Conservation (phyloP, 768 basidiomycete genomes). For the Pisolithus albus region DNA sequence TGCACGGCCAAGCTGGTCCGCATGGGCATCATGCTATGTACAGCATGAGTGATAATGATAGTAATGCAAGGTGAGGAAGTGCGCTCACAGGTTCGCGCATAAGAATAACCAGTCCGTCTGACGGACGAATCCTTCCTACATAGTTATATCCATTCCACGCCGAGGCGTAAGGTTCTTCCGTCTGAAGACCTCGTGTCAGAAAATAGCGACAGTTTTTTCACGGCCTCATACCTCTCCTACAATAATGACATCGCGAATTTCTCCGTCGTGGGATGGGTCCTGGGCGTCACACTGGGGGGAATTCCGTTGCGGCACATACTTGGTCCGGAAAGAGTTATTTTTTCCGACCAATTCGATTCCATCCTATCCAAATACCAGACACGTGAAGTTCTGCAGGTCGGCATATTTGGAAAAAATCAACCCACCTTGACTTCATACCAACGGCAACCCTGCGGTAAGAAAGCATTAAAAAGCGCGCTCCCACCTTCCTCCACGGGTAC, state of each 20-base stretch:
- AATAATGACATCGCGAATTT: conserved; percentile 42
- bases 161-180: conserved; percentile 37
- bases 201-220: neutral
- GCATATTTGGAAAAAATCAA: neutral
- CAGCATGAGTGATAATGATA: conserved; percentile 3
- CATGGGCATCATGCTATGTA: conserved; percentile 17
- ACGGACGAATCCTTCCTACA: conserved; percentile 49
- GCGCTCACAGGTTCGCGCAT: conserved; percentile 44
- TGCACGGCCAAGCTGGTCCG: conserved; percentile 28
- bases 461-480: conserved; percentile 37
- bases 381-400: neutral
- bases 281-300: conserved; percentile 9
- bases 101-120: conserved; percentile 54
- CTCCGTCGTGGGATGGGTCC: conserved; percentile 8
- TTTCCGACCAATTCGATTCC: conserved; percentile 28
- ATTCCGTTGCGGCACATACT: conserved; percentile 31
- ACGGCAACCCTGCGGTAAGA: conserved; percentile 36
- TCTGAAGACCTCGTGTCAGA: conserved; percentile 25
- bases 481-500: conserved; percentile 31
- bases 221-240: conserved; percentile 40
- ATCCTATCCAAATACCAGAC: conserved; percentile 9
- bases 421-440: conserved; percentile 29
- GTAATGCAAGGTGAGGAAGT: neutral
- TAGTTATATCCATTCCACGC: conserved; percentile 56
- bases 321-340: conserved; percentile 29